Evolutionary conservation across 2,329 filamentous ascomycete species (phyloP), one percentile per base, ranked within the genome.

Genomic region (Ramularia endophylla): DNA sequence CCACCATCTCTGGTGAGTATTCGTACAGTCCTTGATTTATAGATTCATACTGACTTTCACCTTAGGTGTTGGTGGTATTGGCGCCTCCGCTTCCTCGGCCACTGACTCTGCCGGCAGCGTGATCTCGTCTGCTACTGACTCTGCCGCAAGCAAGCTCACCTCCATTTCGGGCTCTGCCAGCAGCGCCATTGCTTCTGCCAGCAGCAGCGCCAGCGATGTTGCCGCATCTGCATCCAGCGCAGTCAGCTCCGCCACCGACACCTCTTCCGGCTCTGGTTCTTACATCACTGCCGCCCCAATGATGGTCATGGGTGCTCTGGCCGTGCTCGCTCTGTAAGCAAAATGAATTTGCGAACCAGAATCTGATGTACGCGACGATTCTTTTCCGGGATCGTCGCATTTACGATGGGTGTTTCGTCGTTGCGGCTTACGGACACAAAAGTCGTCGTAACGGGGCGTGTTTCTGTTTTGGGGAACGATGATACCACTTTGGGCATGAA

Each of bases 241-340:
- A 35, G 27, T 36, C 22, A 43, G 25, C 29, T 38, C 39, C 16
- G 36, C 30, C 8, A 43, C 48, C 11, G 32, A 34, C 32, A 34
- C 49, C 33, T 44, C 46, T 12, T 42, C 36, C 28, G 50, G 43
- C 34, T 46, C 38, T 27, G 56, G 51, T 20, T 52, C 60, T 22
- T 47, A 63, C 20, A 44, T 54, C 46, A 65, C 59, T 13, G 60
- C 59, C 25, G 60, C 54, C 7, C 59, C 61, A 31, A 44, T 37
- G 32, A 44, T 65, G 42, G 46, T 62, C 40, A 61, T 57, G 43
- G 61, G 54, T 39, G 58, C 55, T 27, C 40, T 65, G 3, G 72
- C 70, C 12, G 74, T 72, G 3, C 72, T 67, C 40, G 56, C 57
- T 28, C 50, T 63, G 22, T 60, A 59, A 54, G 75, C 82, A 64